These are phyloP conservation scores for Strigomonas galati DNA, from an alignment of 208 protist species.

Conservation along the genomic window DNA sequence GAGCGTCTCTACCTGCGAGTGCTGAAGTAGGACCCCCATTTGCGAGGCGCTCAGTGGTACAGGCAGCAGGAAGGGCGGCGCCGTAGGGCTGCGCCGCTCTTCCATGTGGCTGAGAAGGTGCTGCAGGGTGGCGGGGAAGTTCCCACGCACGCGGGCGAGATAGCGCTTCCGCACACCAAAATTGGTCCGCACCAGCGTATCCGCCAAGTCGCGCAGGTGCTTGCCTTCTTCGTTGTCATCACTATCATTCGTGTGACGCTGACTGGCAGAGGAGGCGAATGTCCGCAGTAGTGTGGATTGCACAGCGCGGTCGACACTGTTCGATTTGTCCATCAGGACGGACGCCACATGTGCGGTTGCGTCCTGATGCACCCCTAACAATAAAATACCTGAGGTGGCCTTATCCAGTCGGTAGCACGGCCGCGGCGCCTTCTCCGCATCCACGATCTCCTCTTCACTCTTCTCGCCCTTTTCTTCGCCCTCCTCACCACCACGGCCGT, in stretches of 20 bases:
- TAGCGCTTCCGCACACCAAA: conserved; percentile 40
- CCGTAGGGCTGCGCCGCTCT: not conserved
- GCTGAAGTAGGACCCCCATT: not conserved
- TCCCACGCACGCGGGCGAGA: conserved; percentile 37
- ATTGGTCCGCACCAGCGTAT: conserved; percentile 12
- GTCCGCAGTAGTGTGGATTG: conserved; percentile 13
- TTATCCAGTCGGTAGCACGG: conserved; percentile 87
- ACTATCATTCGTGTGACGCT: not conserved
- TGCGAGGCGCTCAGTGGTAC: not conserved
- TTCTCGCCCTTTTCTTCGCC: not conserved
- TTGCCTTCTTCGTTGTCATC: no score
- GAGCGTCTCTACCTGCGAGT: not conserved
- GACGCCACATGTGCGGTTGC: conserved; percentile 50
- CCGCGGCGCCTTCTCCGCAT: conserved; percentile 46
- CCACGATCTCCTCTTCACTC: conserved; percentile 23
- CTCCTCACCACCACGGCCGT: conserved; percentile 10
- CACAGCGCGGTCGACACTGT: conserved; percentile 44
- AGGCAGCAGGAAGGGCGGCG: not conserved
- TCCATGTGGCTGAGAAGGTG: not conserved
- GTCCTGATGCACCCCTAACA: conserved; percentile 49
- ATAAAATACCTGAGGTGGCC: conserved; percentile 83
- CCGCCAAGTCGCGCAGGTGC: not conserved
- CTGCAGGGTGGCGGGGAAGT: conserved; percentile 13
- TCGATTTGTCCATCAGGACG: conserved; percentile 62
- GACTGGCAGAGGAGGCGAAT: not conserved